phyloP scores from a whole-genome alignment of 192 early-diverging fungal genomes.

The Coemansia sp. region DNA sequence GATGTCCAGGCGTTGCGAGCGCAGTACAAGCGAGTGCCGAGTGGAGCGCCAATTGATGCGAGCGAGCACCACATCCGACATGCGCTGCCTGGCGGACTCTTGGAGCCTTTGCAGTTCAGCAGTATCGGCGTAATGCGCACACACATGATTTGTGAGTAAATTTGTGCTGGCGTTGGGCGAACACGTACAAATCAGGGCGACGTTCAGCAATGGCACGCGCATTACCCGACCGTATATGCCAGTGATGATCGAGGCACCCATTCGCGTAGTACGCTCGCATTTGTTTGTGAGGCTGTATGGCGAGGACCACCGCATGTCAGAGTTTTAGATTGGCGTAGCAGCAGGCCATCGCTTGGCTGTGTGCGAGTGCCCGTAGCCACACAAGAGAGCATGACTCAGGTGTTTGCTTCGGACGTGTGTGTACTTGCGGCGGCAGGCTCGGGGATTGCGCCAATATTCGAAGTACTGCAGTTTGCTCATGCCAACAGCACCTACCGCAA shows the following conservation, averaged over 20 bases:
- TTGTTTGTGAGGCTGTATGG: conserved; percentile 34
- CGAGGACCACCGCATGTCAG: conserved; percentile 10
- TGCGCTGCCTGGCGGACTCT: conserved; percentile 6
- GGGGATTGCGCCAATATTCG: conserved; percentile 43
- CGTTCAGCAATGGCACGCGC: neutral
- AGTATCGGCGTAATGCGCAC: conserved; percentile 12
- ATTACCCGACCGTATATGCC: conserved; percentile 40
- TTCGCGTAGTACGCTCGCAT: conserved; percentile 33
- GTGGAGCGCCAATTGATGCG: conserved; percentile 2
- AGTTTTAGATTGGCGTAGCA: neutral
- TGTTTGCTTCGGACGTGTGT: neutral
- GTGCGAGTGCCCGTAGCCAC: conserved; percentile 29
- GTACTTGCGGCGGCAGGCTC: conserved; percentile 40
- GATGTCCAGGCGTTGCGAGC: neutral
- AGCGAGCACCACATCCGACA: conserved; percentile 6
- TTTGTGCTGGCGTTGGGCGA: conserved; percentile 33
- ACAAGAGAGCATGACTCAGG: conserved; percentile 16
- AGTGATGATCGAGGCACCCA: conserved; percentile 27
- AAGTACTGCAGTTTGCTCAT: conserved; percentile 35
- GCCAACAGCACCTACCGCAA: conserved; percentile 15
- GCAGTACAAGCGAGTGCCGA: conserved; percentile 18
- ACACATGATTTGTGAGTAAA: conserved; percentile 4
- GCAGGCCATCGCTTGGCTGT: conserved; percentile 2
- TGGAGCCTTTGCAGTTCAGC: conserved; percentile 32
- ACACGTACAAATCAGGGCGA: conserved; percentile 36